These are phyloP conservation scores for Suillus subaureus DNA, from an alignment of 768 basidiomycete genomes.

Conservation along the genomic window DNA sequence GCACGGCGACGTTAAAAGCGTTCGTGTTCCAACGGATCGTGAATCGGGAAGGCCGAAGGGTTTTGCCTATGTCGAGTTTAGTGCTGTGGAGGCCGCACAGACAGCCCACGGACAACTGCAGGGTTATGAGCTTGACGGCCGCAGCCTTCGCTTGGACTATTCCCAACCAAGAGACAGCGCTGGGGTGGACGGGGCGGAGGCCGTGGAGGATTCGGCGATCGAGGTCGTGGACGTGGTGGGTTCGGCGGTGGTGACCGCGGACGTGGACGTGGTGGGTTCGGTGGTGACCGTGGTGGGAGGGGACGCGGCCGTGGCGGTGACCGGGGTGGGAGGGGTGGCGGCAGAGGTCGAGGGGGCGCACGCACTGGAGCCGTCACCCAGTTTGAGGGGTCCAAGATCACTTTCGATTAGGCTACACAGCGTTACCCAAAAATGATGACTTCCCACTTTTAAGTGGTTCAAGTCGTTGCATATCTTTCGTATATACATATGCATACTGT, in stretches of 20 bases:
- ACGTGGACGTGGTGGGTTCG: slow-evolving; percentile 50
- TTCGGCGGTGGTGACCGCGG: slow-evolving; percentile 43
- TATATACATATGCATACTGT: slow-evolving; percentile 5
- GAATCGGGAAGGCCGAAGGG: slow-evolving; percentile 92
- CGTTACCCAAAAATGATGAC: not conserved
- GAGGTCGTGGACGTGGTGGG: slow-evolving; percentile 34
- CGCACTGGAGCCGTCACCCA: slow-evolving; percentile 56
- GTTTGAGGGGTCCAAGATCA: slow-evolving; percentile 55
- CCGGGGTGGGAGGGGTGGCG: slow-evolving; percentile 35
- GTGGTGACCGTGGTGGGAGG: slow-evolving; percentile 47
- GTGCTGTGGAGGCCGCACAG: slow-evolving; percentile 75
- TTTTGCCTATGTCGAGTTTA: slow-evolving; percentile 96
- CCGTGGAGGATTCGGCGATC: slow-evolving; percentile 28
- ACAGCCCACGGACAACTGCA: slow-evolving; percentile 72
- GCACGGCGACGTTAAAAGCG: slow-evolving; percentile 80
- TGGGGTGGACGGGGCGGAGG: slow-evolving; percentile 44
- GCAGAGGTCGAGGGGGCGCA: slow-evolving; percentile 42
- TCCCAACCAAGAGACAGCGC: slow-evolving; percentile 76
- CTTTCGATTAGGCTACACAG: slow-evolving; percentile 35
- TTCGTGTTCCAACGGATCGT: slow-evolving; percentile 90
- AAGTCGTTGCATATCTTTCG: slow-evolving; percentile 3
- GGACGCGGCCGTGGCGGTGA: slow-evolving; percentile 42
- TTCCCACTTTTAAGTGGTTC: not conserved
- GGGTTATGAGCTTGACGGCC: slow-evolving; percentile 80
- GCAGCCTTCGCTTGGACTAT: slow-evolving; percentile 81